Evolutionary conservation across 2,329 filamentous ascomycete species (phyloP).

Genomic region (Elsinoe arachidis): DNA sequence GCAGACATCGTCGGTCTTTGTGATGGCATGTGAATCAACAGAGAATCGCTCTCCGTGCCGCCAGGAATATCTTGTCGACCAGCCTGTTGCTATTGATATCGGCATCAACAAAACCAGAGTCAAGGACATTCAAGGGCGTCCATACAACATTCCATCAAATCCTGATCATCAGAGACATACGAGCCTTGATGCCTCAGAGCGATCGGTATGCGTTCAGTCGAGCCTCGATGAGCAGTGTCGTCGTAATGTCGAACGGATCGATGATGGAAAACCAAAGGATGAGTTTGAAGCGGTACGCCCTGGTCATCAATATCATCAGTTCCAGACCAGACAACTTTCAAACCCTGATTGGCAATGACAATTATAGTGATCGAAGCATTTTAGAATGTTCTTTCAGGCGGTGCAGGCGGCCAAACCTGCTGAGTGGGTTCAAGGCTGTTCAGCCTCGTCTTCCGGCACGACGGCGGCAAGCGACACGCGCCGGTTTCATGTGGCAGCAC

Average conservation of each 20-base stretch:
- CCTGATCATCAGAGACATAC: background rate
- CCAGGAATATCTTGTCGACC: background rate
- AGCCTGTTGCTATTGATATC: background rate
- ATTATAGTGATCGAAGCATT: constrained; percentile 1
- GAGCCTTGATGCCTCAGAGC: background rate
- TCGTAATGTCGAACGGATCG: background rate
- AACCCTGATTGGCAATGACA: background rate
- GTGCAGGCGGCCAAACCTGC: background rate
- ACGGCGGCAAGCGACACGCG: constrained; percentile 3
- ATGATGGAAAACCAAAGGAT: background rate
- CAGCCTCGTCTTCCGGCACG: background rate
- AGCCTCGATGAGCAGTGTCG: background rate
- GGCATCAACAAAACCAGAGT: background rate
- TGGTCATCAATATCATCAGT: background rate
- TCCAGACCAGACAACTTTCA: background rate
- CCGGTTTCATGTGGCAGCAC: constrained; percentile 8
- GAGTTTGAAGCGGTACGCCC: background rate
- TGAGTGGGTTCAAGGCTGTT: background rate
- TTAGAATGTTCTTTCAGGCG: background rate
- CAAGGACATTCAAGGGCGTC: background rate
- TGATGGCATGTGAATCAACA: background rate
- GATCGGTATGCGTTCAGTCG: background rate
- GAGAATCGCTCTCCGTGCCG: background rate
- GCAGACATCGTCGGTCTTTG: background rate
- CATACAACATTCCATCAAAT: background rate